Evolutionary conservation across 805 yeast species (phyloP).

Genomic region (Kodamaea laetipori): DNA sequence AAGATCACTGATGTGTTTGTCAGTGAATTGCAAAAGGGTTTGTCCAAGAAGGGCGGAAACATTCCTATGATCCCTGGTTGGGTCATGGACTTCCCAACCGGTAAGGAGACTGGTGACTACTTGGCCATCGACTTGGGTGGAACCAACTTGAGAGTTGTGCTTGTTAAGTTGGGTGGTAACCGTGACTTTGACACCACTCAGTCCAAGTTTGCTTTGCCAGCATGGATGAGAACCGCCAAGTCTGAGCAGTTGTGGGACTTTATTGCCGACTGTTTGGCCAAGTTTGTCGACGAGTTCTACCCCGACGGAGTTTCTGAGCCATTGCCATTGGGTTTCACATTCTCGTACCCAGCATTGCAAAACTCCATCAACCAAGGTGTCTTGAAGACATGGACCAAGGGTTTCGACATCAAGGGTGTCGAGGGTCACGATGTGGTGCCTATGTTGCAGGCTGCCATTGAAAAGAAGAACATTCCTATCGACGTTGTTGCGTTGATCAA

Average conservation of each 20-base stretch:
- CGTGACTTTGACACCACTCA: conserved; percentile 84
- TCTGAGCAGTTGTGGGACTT: conserved; percentile 80
- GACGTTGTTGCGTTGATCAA: conserved; percentile 89
- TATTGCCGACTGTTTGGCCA: conserved; percentile 77
- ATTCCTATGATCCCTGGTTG: conserved; percentile 98
- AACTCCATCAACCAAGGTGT: conserved; percentile 80
- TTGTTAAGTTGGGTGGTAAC: conserved; percentile 81
- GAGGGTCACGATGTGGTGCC: conserved; percentile 96
- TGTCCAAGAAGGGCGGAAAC: conserved; percentile 72
- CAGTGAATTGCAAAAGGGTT: conserved; percentile 78
- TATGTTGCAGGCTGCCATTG: conserved; percentile 77
- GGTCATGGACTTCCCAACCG: conserved; percentile 94
- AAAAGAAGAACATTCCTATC: conserved; percentile 68
- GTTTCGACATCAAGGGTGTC: conserved; percentile 89
- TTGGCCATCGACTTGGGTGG: conserved; percentile 97
- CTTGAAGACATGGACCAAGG: conserved; percentile 96
- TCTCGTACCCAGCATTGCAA: conserved; percentile 89
- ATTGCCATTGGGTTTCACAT: conserved; percentile 83
- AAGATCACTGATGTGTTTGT: conserved; percentile 75
- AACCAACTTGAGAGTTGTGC: conserved; percentile 90
- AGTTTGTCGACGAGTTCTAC: conserved; percentile 65
- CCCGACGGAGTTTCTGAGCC: conserved; percentile 64
- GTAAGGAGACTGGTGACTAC: conserved; percentile 85
- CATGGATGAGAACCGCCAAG: conserved; percentile 72
- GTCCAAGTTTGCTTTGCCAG: conserved; percentile 82